A percentile compares a stretch with the other conserved stretches of the same genome.
phyloP scores from a whole-genome alignment of 179 eudicot species.

The Corrigiola litoralis region DNA sequence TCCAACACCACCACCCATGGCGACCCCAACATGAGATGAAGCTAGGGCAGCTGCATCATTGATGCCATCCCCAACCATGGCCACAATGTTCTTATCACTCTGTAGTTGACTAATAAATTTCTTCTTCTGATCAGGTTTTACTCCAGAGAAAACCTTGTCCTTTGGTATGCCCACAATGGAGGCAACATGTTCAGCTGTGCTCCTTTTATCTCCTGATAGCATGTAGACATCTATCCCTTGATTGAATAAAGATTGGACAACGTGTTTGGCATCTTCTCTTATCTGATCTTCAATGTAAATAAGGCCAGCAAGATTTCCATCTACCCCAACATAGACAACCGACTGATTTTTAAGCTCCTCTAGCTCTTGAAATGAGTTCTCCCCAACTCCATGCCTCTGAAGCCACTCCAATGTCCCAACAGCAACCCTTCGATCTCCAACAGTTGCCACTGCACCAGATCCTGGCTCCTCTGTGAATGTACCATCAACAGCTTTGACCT shows the following conservation, averaged over 20 bases:
- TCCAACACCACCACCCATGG: conserved; percentile 90
- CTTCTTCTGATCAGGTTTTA: conserved; percentile 84
- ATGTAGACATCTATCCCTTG: conserved; percentile 73
- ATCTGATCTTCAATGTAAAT: conserved; percentile 94
- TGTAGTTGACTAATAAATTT: conserved; percentile 64
- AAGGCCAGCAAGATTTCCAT: conserved; percentile 70
- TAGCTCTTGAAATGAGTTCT: conserved; percentile 51
- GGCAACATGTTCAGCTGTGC: conserved; percentile 89
- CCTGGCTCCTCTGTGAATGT: conserved; percentile 95
- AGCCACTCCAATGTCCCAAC: conserved; percentile 97
- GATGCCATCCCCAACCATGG: conserved; percentile 98
- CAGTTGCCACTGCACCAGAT: conserved; percentile 81
- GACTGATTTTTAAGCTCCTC: conserved; percentile 79
- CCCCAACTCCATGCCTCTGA: conserved; percentile 62
- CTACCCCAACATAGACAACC: conserved; percentile 85
- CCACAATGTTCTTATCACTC: conserved; percentile 62
- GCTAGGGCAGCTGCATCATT: conserved; percentile 99
- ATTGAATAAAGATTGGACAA: conserved; percentile 56
- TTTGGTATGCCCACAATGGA: conserved; percentile 83
- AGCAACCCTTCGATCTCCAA: conserved; percentile 57
- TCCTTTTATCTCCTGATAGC: conserved; percentile 88
- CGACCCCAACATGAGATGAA: conserved; percentile 82
- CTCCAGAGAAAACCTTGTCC: conserved; percentile 71
- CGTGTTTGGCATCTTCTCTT: conserved; percentile 86
- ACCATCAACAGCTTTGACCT: conserved; percentile 65